Evolutionary conservation across 768 basidiomycete species (phyloP), one percentile per base, ranked within the genome.

Genomic region (Tylopilus vinaceipallidus): DNA sequence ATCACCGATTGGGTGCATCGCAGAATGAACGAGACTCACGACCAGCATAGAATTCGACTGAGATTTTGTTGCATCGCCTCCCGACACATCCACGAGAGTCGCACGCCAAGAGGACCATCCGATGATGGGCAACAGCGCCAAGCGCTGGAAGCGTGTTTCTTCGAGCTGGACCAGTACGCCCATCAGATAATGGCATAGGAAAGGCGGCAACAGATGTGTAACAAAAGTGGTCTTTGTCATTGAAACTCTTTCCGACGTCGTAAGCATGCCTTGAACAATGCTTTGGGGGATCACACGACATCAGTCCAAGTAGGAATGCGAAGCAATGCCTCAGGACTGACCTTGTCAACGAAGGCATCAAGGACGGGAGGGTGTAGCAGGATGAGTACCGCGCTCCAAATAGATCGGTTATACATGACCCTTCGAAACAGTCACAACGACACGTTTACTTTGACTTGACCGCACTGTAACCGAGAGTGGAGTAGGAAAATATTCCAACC

Each of bases 161-260:
- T 45, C 69, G 60, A 75, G 63, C 27, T 79, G 68, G 17, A 82
- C 79, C 29, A 84, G 72, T n/a, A 80, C 64, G 8, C 79, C 82
- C 41, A 78, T 76, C 32, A 63, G 57, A 66, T 78, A 81, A 58
- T 82, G 81, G 49, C 67, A 67, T 16, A 74, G 49, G 0, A 81
- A 36, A 8, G 75, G 68, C 6, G 76, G 79, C 8, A 77, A 49
- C 36, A 82, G 49, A 47, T 73, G 67, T 13, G 63, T 63, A 3
- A 57, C 29, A 65, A 55, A 58, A 71, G 71, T 14, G 60, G 47
- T 6, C 6, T n/a, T 42, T 6, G 57, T 55, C 26, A 60, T 49
- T 35, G 8, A 27, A 5, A 50, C 14, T 30, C 46, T 50, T 3
- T 43, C 36, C 8, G 60, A 46, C 23, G 11, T 24, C 10, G 50